Base-by-base conservation (phyloP, 2,329 filamentous ascomycete genomes). In the Penicillium digitatum region DNA sequence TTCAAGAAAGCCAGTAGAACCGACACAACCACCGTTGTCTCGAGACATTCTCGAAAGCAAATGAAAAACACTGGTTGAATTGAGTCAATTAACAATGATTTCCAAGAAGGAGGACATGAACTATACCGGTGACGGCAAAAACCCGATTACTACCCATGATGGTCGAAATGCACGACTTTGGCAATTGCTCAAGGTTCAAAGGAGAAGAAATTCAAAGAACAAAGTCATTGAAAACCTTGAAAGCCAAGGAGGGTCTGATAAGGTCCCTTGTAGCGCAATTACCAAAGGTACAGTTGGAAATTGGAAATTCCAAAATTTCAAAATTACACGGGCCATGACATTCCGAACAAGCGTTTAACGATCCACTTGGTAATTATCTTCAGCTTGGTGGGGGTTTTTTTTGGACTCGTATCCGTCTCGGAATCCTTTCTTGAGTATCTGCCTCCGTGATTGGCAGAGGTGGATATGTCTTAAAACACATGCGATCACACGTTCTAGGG, bases 1-100 rank as follows among this genome's bases (percentile, higher is more conserved):
- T 93, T 94, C 57, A 95, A 76, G 71, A 94, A 95, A 14, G 90
- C 86, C 46, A 95, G 81, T 24, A 95, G 79, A n/a, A 95, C 87
- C 0, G 90, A 93, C 58, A 95, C 85, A 64, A 95, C 88, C 66
- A 95, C 90, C 65, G 83, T 87, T 0, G 88, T 89, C 78, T 95
- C 91, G 39, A 95, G 78, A 39, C 86, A 85, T 76, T 95, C 91
- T 71, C 90, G 86, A 70, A 95, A 95, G 12, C 50, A 52, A 45
- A 67, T 63, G 37, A 66, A 67, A 44, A 67, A 67, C 24, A 67
- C 65, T 66, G 53, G 7, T 31, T 31, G 26, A 37, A 27, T 4
- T 45, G 42, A 38, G 27, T 40, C 53, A 24, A 27, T 50, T 32
- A 20, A 8, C 3, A 26, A 3, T 29, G 8, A n/a, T 12, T 29